A percentile compares a stretch with the other conserved stretches of the same genome.
Evolutionary conservation across 2,329 filamentous ascomycete genomes (phyloP).

Genomic region (Bipolaris victoriae): DNA sequence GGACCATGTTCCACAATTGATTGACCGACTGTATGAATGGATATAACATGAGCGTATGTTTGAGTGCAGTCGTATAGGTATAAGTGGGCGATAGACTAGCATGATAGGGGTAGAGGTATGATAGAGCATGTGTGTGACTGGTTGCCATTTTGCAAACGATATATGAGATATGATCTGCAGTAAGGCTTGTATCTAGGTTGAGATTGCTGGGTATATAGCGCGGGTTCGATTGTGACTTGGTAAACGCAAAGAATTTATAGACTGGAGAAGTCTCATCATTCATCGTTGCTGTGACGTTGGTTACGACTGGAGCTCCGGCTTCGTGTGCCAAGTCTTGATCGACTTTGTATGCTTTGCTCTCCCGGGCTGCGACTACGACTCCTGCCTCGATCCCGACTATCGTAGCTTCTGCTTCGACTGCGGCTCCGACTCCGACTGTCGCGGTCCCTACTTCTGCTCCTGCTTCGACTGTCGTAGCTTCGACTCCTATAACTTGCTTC

Average conservation of each 20-base stretch:
- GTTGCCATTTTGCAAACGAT: not conserved
- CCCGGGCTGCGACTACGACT: no score
- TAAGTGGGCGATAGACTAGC: not conserved
- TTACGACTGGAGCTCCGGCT: conserved; percentile 1
- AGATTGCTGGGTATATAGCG: conserved; percentile 8
- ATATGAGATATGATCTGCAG: not conserved
- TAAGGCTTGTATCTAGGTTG: not conserved
- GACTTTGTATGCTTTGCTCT: no score
- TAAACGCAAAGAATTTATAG: not conserved
- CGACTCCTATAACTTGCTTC: conserved; percentile 22
- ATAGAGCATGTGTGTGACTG: not conserved
- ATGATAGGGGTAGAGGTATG: not conserved
- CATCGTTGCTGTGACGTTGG: not conserved
- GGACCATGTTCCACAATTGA: not conserved
- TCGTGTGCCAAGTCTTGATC: not conserved
- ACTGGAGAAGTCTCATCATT: not conserved
- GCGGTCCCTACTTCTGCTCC: conserved; percentile 18
- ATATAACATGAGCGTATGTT: not conserved
- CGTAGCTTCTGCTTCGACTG: not conserved
- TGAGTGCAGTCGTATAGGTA: no score
- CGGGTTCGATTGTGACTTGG: not conserved
- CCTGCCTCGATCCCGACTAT: no score
- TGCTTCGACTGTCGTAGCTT: conserved; percentile 19
- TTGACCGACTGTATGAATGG: not conserved
- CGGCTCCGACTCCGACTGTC: conserved; percentile 13